Evolutionary conservation across 2,329 filamentous ascomycete species (phyloP).

Genomic region (Eutypa lata): DNA sequence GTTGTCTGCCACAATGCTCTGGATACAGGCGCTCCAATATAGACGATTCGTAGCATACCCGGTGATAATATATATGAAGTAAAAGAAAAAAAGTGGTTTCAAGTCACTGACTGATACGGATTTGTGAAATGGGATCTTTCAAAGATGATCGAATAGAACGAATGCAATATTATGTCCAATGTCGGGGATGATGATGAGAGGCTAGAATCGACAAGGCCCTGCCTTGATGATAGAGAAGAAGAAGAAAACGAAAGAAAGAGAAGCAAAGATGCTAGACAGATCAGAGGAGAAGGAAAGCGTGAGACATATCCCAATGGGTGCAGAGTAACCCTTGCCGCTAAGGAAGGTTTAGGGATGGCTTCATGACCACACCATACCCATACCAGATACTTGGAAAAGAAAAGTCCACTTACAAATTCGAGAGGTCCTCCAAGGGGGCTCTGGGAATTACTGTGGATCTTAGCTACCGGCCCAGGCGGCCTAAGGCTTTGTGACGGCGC

Average conservation of each 20-base stretch:
- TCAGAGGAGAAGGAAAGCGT: constrained; percentile 12
- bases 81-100: not conserved
- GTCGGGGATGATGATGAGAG: constrained; percentile 19
- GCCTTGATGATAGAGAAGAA: constrained; percentile 18
- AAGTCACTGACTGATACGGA: not conserved
- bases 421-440: not conserved
- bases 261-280: constrained; percentile 11
- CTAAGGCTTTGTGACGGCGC: not conserved
- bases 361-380: not conserved
- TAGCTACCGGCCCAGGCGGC: no score
- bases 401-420: not conserved
- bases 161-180: constrained; percentile 14
- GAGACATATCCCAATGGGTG: constrained; percentile 17
- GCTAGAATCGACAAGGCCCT: constrained; percentile 19
- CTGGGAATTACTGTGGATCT: not conserved
- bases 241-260: constrained; percentile 12
- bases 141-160: constrained; percentile 6
- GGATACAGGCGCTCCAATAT: not conserved
- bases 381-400: no score
- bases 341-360: not conserved
- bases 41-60: not conserved
- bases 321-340: constrained; percentile 8
- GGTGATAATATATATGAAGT: not conserved
- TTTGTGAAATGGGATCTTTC: constrained; percentile 13
- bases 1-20: constrained; percentile 2